These are phyloP conservation scores for Globomyces pollinis-pini DNA, from an alignment of 192 early-diverging fungal species.

Conservation along the genomic window DNA sequence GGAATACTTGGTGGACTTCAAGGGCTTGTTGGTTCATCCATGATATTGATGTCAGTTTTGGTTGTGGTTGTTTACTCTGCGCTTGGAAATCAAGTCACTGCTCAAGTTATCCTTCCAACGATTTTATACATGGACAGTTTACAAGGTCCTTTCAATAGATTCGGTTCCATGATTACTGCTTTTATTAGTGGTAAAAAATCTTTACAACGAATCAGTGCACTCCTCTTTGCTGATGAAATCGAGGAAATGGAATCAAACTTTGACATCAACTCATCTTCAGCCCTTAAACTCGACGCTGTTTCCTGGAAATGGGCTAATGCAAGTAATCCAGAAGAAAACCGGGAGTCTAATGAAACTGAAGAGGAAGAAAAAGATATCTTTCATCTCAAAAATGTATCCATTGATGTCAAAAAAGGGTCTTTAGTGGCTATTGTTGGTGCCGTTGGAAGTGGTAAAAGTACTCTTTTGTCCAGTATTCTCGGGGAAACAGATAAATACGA, in stretches of 20 bases:
- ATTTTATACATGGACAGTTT: slow-evolving; percentile 22
- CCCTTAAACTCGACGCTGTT: background rate
- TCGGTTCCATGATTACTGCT: no score
- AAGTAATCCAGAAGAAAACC: no score
- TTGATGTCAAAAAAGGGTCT: slow-evolving; percentile 24
- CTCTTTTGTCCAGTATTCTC: slow-evolving; percentile 64
- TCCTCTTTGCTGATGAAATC: slow-evolving; percentile 10
- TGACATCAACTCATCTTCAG: background rate
- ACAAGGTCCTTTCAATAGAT: slow-evolving; percentile 20
- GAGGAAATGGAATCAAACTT: background rate
- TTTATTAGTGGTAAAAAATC: slow-evolving; percentile 5
- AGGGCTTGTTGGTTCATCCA: background rate
- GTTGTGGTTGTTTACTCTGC: background rate
- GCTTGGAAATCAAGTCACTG: background rate
- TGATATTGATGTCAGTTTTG: background rate
- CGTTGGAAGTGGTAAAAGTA: slow-evolving; percentile 73
- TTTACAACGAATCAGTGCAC: slow-evolving; percentile 16
- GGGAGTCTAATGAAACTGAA: slow-evolving; percentile 4
- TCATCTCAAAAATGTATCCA: slow-evolving; percentile 49
- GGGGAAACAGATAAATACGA: slow-evolving; percentile 60
- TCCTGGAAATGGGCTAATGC: background rate
- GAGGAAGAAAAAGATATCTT: slow-evolving; percentile 22
- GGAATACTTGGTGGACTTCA: background rate
- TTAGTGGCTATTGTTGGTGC: slow-evolving; percentile 67
- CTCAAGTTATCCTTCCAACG: slow-evolving; percentile 26